A percentile compares a stretch with the other conserved stretches of the same genome.
phyloP scores from a whole-genome alignment of 2,329 filamentous ascomycete genomes.

The Trichothecium roseum region DNA sequence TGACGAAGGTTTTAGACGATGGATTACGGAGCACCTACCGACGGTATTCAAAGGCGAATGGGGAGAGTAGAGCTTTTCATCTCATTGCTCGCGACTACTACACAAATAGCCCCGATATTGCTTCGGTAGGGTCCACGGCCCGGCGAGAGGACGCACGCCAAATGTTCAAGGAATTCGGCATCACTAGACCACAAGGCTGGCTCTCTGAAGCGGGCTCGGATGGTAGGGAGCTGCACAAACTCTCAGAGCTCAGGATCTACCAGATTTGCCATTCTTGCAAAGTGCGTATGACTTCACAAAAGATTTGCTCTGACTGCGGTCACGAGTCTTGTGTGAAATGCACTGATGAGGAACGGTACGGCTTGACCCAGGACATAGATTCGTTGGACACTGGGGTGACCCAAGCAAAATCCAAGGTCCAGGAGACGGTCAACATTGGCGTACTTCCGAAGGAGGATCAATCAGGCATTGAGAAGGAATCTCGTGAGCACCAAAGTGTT shows the following conservation, averaged over 20 bases:
- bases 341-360: slow-evolving; percentile 18
- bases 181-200: slow-evolving; percentile 35
- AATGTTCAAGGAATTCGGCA: slow-evolving; percentile 35
- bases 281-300: slow-evolving; percentile 23
- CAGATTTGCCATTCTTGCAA: slow-evolving; percentile 41
- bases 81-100: no score
- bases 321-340: slow-evolving; percentile 41
- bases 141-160: slow-evolving; percentile 32
- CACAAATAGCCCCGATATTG: no score
- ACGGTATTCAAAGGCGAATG: no score
- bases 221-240: slow-evolving; percentile 6
- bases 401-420: no score
- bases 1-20: no score
- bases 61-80: no score
- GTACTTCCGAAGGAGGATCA: no score
- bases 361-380: slow-evolving; percentile 2
- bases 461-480: no score
- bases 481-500: no score
- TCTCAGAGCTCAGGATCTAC: slow-evolving; percentile 12
- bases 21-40: no score
- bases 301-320: slow-evolving; percentile 36
- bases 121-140: slow-evolving; percentile 19
- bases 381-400: no score
- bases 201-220: slow-evolving; percentile 27
- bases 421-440: no score